These are phyloP conservation scores for Wakefieldia striispora DNA, from an alignment of 768 basidiomycete species.

Conservation along the genomic window DNA sequence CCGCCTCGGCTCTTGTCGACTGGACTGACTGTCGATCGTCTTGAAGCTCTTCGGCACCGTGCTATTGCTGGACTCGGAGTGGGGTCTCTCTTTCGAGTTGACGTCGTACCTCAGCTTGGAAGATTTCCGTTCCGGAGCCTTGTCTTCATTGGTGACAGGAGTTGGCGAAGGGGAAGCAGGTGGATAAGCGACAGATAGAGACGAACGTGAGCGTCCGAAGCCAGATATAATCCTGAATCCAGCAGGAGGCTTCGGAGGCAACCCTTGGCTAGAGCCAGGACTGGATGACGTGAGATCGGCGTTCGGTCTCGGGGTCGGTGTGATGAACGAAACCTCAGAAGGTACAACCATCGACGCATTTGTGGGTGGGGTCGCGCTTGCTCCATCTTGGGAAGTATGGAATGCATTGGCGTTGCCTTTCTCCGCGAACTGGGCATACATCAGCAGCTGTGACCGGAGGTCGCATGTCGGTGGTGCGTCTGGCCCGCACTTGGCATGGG, in stretches of 20 bases:
- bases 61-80: slow-evolving; percentile 58
- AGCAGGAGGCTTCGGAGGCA: slow-evolving; percentile 45
- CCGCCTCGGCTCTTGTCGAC: slow-evolving; percentile 36
- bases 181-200: slow-evolving; percentile 41
- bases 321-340: slow-evolving; percentile 56
- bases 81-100: slow-evolving; percentile 45
- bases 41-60: slow-evolving; percentile 58
- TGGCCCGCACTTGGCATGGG: slow-evolving; percentile 72
- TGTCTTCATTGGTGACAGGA: slow-evolving; percentile 22
- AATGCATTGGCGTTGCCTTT: slow-evolving; percentile 58
- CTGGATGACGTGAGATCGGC: slow-evolving; percentile 41
- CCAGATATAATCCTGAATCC: slow-evolving; percentile 64
- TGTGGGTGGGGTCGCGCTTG: slow-evolving; percentile 14
- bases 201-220: slow-evolving; percentile 66
- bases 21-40: slow-evolving; percentile 47
- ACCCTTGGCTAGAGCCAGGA: slow-evolving; percentile 18
- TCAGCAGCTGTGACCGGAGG: slow-evolving; percentile 73
- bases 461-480: slow-evolving; percentile 82
- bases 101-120: slow-evolving; percentile 39
- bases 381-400: slow-evolving; percentile 49
- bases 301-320: slow-evolving; percentile 48
- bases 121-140: slow-evolving; percentile 27
- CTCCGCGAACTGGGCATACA: slow-evolving; percentile 77
- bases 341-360: slow-evolving; percentile 40
- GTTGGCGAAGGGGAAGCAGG: slow-evolving; percentile 31